Conservation (phyloP, 2,329 filamentous ascomycete genomes). For the Tolypocladium pustulatum region DNA sequence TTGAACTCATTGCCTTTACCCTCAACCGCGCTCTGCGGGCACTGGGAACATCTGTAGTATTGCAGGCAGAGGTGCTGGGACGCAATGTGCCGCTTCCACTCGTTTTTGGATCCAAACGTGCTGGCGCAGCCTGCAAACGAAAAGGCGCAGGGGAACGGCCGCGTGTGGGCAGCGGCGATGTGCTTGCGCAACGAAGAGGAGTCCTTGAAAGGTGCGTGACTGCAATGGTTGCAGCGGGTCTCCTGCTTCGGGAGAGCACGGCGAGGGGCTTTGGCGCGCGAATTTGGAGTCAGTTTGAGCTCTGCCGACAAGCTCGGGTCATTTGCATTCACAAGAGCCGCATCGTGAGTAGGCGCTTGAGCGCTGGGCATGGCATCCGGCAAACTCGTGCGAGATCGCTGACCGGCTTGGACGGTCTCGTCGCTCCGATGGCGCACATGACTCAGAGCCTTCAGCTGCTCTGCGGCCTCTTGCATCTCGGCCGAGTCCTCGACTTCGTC, state of each 20-base stretch:
- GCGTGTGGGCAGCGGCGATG: slow-evolving; percentile 56
- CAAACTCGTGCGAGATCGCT: slow-evolving; percentile 25
- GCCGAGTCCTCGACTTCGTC: slow-evolving; percentile 46
- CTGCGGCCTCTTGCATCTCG: slow-evolving; percentile 59
- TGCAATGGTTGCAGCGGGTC: slow-evolving; percentile 50
- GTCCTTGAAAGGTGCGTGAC: slow-evolving; percentile 56
- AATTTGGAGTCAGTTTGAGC: slow-evolving; percentile 12
- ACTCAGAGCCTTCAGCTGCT: slow-evolving; percentile 55
- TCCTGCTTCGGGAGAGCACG: slow-evolving; percentile 48
- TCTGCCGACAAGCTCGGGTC: slow-evolving; percentile 12
- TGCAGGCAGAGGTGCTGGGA: slow-evolving; percentile 74
- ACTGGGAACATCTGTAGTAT: slow-evolving; percentile 54
- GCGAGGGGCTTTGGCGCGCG: slow-evolving; percentile 30
- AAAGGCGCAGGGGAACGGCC: slow-evolving; percentile 78
- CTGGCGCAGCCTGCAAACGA: slow-evolving; percentile 73
- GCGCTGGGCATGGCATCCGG: slow-evolving; percentile 23
- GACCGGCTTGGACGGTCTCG: slow-evolving; percentile 20
- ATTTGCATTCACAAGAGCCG: slow-evolving; percentile 19
- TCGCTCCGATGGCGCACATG: slow-evolving; percentile 48
- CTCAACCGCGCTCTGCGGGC: slow-evolving; percentile 41
- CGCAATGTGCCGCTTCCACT: slow-evolving; percentile 92
- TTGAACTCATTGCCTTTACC: slow-evolving; percentile 68
- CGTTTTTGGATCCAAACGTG: slow-evolving; percentile 86
- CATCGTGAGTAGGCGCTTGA: slow-evolving; percentile 19
- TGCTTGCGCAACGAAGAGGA: slow-evolving; percentile 56